These are phyloP conservation scores for Tricholoma saponaceum DNA, from an alignment of 768 basidiomycete species.

Conservation along the genomic window DNA sequence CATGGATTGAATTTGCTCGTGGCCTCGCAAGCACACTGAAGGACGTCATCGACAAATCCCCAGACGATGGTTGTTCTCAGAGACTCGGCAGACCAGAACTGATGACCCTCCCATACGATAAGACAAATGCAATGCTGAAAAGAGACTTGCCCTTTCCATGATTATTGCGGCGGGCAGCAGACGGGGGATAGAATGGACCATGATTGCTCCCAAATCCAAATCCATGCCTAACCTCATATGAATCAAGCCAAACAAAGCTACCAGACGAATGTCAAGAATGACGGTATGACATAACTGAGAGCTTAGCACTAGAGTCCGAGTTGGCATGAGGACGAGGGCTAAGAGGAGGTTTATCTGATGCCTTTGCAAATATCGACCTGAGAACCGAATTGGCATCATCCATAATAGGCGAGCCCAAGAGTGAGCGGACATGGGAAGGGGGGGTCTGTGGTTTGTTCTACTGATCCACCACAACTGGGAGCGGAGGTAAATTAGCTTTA, in stretches of 20 bases:
- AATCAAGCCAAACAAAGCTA: conserved; percentile 71
- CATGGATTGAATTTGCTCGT: conserved; percentile 61
- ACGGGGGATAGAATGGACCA: conserved; percentile 63
- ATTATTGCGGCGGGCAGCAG: conserved; percentile 30
- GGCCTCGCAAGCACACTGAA: conserved; percentile 48
- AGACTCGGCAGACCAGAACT: conserved; percentile 55
- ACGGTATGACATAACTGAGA: conserved; percentile 21
- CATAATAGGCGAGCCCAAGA: conserved; percentile 41
- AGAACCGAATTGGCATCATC: conserved; percentile 51
- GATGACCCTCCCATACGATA: conserved; percentile 69
- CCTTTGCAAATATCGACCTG: conserved; percentile 51
- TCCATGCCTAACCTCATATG: conserved; percentile 74
- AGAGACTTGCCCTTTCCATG: conserved; percentile 54
- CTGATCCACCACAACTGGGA: conserved; percentile 16
- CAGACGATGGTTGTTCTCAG: conserved; percentile 51
- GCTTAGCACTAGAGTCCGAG: conserved; percentile 42
- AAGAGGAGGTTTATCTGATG: conserved; percentile 33
- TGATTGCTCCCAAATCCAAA: conserved; percentile 68
- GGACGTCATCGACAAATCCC: conserved; percentile 53
- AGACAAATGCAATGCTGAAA: conserved; percentile 75
- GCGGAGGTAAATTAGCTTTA: conserved; percentile 6
- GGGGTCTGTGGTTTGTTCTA: conserved; percentile 47
- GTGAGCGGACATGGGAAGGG: conserved; percentile 42
- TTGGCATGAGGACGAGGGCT: conserved; percentile 30
- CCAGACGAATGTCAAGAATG: conserved; percentile 46